phyloP scores from a whole-genome alignment of 2,329 filamentous ascomycete species.

The Colletotrichum lindemuthianum region DNA sequence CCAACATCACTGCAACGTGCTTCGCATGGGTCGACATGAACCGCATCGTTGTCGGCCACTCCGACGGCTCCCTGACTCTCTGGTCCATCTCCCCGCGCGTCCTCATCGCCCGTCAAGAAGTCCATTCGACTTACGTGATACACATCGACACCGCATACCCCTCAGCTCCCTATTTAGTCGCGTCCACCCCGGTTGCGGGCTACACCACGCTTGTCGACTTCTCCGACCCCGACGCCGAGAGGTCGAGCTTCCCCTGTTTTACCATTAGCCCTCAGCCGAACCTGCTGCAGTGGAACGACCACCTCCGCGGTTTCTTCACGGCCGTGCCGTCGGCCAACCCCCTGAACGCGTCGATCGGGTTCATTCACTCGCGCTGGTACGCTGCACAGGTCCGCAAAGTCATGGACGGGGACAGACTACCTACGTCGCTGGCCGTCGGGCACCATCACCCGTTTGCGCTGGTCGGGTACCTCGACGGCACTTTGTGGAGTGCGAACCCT shows the following conservation, averaged over 20 bases:
- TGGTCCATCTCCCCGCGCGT: slow-evolving; percentile 64
- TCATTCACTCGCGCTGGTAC: slow-evolving; percentile 59
- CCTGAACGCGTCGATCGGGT: slow-evolving; percentile 62
- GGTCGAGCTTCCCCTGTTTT: slow-evolving; percentile 62
- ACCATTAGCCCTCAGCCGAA: slow-evolving; percentile 63
- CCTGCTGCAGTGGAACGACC: slow-evolving; percentile 64
- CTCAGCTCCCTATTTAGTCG: slow-evolving; percentile 64
- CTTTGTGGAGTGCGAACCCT: slow-evolving; percentile 60
- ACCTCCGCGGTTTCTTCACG: slow-evolving; percentile 64
- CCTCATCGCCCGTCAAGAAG: slow-evolving; percentile 61
- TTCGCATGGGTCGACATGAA: slow-evolving; percentile 67
- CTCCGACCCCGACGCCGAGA: slow-evolving; percentile 60
- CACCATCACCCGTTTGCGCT: slow-evolving; percentile 63
- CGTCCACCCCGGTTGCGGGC: slow-evolving; percentile 65
- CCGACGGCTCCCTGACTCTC: slow-evolving; percentile 64
- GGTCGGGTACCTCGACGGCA: slow-evolving; percentile 64
- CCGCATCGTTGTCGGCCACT: slow-evolving; percentile 64
- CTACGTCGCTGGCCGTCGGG: slow-evolving; percentile 61
- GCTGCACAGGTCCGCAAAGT: slow-evolving; percentile 64
- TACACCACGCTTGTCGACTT: slow-evolving; percentile 64
- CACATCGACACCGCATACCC: slow-evolving; percentile 67
- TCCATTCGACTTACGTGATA: slow-evolving; percentile 64
- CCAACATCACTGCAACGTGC: slow-evolving; percentile 59
- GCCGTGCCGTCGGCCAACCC: slow-evolving; percentile 63
- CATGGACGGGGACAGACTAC: slow-evolving; percentile 60